Evolutionary conservation across 75 land plant genomes (phyloP).

Genomic region (Pinus taeda): DNA sequence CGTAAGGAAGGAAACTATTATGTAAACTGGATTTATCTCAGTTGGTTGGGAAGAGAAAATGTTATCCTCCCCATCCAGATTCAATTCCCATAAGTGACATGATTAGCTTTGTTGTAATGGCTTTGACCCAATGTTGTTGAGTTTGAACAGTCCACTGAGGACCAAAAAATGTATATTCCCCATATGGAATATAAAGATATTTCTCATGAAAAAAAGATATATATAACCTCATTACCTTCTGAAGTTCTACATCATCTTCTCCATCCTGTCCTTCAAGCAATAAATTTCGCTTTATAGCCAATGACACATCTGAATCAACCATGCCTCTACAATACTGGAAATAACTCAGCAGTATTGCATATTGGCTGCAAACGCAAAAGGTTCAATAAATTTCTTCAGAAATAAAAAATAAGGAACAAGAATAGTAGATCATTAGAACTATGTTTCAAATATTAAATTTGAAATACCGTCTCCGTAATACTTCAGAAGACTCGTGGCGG

Average conservation of each 20-base stretch:
- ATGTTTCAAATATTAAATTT: conserved; percentile 3
- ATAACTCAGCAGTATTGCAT: conserved; percentile 83
- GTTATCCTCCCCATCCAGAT: too few relatives aligned
- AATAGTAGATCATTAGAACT: background rate
- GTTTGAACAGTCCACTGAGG: too few relatives aligned
- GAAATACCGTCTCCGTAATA: conserved; percentile 76
- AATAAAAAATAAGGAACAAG: background rate
- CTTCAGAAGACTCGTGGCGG: conserved; percentile 81
- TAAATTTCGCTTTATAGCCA: conserved; percentile 56
- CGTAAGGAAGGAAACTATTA: too few relatives aligned
- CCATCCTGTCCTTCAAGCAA: conserved; percentile 74
- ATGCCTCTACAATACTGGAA: conserved; percentile 88
- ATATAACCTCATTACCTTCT: conserved; percentile 44
- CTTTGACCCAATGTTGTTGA: too few relatives aligned
- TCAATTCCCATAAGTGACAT: background rate
- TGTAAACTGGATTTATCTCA: too few relatives aligned
- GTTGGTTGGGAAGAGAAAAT: background rate
- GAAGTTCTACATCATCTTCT: conserved; percentile 70
- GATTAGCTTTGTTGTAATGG: too few relatives aligned
- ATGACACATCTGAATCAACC: conserved; percentile 76
- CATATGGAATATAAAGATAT: too few relatives aligned
- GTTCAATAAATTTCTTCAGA: background rate
- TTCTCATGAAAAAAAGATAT: too few relatives aligned
- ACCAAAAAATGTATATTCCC: too few relatives aligned
- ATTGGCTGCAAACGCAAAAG: conserved; percentile 57